These are phyloP conservation scores for Sarocladium brachiariae DNA, from an alignment of 2,329 filamentous ascomycete species.

Conservation along the genomic window DNA sequence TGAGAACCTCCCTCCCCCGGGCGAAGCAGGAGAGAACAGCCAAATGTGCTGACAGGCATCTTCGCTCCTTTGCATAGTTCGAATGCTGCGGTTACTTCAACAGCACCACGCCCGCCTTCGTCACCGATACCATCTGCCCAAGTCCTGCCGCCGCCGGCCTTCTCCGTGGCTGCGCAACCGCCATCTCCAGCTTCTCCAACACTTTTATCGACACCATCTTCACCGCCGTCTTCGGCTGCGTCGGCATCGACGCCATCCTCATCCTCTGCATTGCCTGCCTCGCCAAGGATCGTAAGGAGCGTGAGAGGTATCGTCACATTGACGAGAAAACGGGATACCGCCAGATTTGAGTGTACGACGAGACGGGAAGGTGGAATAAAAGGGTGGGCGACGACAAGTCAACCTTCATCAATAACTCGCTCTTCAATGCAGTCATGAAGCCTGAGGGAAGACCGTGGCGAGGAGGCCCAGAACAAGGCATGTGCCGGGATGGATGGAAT, in stretches of 20 bases:
- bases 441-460: too few relatives aligned
- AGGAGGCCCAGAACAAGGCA: too few relatives aligned
- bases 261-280: constrained; percentile 68
- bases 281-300: constrained; percentile 74
- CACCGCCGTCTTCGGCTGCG: constrained; percentile 72
- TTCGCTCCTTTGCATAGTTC: too few relatives aligned
- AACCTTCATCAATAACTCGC: too few relatives aligned
- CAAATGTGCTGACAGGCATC: background rate
- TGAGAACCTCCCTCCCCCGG: background rate
- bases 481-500: too few relatives aligned
- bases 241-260: constrained; percentile 62
- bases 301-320: constrained; percentile 70
- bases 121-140: constrained; percentile 60
- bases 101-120: constrained; percentile 63
- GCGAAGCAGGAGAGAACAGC: background rate
- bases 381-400: background rate
- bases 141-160: constrained; percentile 65
- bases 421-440: too few relatives aligned
- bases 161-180: constrained; percentile 60
- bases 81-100: constrained; percentile 76
- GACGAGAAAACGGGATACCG: constrained; percentile 65
- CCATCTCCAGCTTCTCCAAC: constrained; percentile 64
- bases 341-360: constrained; percentile 33
- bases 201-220: constrained; percentile 69
- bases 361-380: background rate